Conservation (phyloP, 345 rosid genomes). For the Ceriops zippeliana region DNA sequence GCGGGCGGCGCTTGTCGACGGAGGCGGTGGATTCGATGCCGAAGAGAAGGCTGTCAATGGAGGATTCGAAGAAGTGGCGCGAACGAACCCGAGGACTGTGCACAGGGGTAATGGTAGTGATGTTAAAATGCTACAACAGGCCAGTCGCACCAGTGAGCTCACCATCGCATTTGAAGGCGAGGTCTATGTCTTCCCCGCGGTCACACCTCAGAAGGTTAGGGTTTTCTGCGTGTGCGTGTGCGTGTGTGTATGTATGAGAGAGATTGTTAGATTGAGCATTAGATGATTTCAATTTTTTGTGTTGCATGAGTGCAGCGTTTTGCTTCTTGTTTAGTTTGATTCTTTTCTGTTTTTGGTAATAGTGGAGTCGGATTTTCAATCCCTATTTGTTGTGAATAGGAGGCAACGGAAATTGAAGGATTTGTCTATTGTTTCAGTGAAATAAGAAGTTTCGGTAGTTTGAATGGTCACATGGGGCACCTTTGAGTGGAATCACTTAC, state of each 20-base stretch:
- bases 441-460: too few species aligned
- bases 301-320: too few species aligned
- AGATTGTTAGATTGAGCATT: too few species aligned
- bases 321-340: not conserved
- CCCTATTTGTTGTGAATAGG: too few species aligned
- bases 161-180: conserved; percentile 47
- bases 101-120: not conserved
- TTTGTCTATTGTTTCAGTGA: not conserved
- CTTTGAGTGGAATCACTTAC: too few species aligned
- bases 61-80: conserved; percentile 15
- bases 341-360: not conserved
- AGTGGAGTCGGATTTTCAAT: not conserved
- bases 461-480: too few species aligned
- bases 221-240: not conserved
- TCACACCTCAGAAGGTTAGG: conserved; percentile 38
- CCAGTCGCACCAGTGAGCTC: conserved; percentile 42
- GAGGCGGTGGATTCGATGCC: conserved; percentile 7
- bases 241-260: not conserved
- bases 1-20: conserved; percentile 1
- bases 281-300: too few species aligned
- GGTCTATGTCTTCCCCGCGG: conserved; percentile 45
- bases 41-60: conserved; percentile 9
- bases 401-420: not conserved
- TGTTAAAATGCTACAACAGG: not conserved
- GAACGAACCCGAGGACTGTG: conserved; percentile 8